Evolutionary conservation across 345 rosid species (phyloP).

Genomic region (Linum trigynum): DNA sequence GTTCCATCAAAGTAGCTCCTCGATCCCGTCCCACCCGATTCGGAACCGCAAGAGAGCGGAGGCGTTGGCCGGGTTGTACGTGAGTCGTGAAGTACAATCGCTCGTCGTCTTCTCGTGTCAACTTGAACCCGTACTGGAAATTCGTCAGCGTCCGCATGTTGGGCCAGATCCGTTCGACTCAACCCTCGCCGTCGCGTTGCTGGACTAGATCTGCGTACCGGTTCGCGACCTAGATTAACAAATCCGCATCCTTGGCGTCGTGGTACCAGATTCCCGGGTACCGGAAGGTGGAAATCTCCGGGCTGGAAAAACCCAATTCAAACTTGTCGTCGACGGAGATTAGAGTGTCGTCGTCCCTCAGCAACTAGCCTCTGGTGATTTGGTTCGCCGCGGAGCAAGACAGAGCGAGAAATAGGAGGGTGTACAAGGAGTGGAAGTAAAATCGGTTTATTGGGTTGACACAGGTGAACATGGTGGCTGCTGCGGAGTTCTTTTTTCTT

Average conservation of each 20-base stretch:
- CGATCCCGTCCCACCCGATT: slow-evolving; percentile 38
- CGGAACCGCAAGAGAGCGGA: slow-evolving; percentile 44
- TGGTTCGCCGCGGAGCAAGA: neutral
- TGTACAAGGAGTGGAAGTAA: neutral
- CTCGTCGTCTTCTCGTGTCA: slow-evolving; percentile 32
- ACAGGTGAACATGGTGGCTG: neutral
- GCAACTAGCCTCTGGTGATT: neutral
- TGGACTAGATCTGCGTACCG: slow-evolving; percentile 14
- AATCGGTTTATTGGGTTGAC: neutral
- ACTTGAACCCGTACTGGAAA: slow-evolving; percentile 45
- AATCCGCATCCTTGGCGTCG: neutral
- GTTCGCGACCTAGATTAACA: slow-evolving; percentile 13
- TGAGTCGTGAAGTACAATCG: slow-evolving; percentile 26
- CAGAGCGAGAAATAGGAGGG: neutral
- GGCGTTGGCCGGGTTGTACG: slow-evolving; percentile 33
- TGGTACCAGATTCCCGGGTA: slow-evolving; percentile 10
- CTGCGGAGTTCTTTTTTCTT: neutral
- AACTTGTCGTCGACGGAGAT: neutral
- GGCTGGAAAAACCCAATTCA: slow-evolving; percentile 12
- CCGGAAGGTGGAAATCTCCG: neutral
- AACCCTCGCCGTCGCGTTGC: slow-evolving; percentile 6
- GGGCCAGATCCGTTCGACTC: slow-evolving; percentile 21
- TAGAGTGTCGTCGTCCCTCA: neutral
- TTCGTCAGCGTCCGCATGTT: slow-evolving; percentile 28
- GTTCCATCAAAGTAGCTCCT: slow-evolving; percentile 49